phyloP scores from a whole-genome alignment of 2,329 filamentous ascomycete species.

The Botryosphaeria dothidea region DNA sequence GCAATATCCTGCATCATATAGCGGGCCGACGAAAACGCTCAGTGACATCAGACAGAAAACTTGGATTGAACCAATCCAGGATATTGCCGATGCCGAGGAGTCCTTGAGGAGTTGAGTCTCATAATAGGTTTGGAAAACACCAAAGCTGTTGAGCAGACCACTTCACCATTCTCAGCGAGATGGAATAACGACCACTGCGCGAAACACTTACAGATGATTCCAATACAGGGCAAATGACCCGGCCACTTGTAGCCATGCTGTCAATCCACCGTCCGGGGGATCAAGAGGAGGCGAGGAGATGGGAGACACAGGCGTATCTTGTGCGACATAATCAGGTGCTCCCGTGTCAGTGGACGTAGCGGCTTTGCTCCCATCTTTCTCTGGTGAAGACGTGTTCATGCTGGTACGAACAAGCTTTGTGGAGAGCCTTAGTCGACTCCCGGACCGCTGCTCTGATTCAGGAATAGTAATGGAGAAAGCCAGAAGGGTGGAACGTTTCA shows the following conservation, averaged over 20 bases:
- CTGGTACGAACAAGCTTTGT: neutral
- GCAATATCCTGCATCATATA: slow-evolving; percentile 53
- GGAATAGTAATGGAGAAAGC: neutral
- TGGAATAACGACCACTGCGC: too few species aligned
- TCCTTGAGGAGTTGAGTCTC: slow-evolving; percentile 41
- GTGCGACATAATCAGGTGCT: neutral
- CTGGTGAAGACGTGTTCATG: neutral
- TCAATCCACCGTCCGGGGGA: neutral
- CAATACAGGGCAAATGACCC: neutral
- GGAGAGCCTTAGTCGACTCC: neutral
- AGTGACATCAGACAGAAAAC: slow-evolving; percentile 48
- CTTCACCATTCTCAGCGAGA: neutral
- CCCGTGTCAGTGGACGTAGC: neutral
- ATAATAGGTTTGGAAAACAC: slow-evolving; percentile 53
- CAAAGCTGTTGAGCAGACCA: slow-evolving; percentile 49
- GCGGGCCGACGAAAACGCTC: slow-evolving; percentile 48
- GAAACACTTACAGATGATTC: neutral
- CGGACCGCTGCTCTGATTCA: neutral
- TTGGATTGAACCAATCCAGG: slow-evolving; percentile 54
- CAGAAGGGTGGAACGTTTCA: neutral
- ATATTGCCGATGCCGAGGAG: slow-evolving; percentile 44
- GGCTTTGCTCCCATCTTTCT: neutral
- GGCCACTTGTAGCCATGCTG: neutral
- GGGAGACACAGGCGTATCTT: neutral
- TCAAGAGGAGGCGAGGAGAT: neutral